phyloP scores from a whole-genome alignment of 176 grass and related monocot species.

The Triticum dicoccoides region DNA sequence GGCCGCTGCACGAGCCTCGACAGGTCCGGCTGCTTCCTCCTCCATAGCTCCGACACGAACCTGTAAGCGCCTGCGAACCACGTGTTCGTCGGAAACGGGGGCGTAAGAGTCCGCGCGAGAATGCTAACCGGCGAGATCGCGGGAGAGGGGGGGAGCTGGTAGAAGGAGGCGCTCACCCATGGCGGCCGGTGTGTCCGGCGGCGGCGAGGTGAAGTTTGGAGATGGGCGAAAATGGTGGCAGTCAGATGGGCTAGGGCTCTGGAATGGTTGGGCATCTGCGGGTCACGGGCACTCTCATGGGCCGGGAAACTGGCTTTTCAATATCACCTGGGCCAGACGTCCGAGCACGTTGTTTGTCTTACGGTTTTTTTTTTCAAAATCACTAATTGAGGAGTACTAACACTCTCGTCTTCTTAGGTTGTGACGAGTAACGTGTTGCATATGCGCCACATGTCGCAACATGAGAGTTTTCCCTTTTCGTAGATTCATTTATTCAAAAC shows the following conservation, averaged over 20 bases:
- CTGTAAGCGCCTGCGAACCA: conserved; percentile 63
- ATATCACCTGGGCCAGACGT: background rate
- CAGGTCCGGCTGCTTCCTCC: conserved; percentile 72
- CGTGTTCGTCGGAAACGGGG: background rate
- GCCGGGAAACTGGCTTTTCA: background rate
- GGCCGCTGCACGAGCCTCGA: conserved; percentile 65
- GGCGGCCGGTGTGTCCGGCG: background rate
- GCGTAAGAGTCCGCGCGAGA: background rate
- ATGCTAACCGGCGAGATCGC: too few relatives aligned
- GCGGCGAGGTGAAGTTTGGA: background rate
- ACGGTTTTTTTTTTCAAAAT: too few relatives aligned
- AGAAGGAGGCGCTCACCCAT: conserved; percentile 35
- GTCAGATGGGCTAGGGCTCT: conserved; percentile 54
- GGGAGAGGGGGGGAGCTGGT: background rate
- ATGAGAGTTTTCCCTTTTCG: too few relatives aligned
- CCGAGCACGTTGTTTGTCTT: too few relatives aligned
- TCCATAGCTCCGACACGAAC: conserved; percentile 82
- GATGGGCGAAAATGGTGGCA: background rate
- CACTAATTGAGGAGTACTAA: too few relatives aligned
- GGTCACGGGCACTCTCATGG: background rate
- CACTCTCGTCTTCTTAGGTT: too few relatives aligned
- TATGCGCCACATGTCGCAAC: too few relatives aligned
- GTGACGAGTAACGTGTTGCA: too few relatives aligned
- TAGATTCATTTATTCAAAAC: too few relatives aligned
- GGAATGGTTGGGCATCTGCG: background rate